Base-by-base conservation (phyloP, 108 stramenopile species). In the Fragilaria crotonensis region DNA sequence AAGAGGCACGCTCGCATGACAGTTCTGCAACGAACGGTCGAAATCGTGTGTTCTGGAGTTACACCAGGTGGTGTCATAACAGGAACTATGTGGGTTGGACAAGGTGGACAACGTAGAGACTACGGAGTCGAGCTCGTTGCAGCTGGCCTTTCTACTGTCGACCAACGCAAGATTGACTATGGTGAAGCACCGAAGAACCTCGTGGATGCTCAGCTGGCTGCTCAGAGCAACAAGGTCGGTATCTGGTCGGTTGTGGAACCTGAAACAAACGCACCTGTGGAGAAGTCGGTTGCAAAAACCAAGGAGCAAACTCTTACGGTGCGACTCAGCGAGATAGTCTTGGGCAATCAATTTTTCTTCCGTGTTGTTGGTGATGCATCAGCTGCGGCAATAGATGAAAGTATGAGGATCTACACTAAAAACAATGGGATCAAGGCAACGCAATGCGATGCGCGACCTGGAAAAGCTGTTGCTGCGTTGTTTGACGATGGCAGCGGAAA, bases 401-500 rank as follows among this genome's bases (percentile, higher is more conserved):
- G 87, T 54, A 93, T 95, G 89, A 90, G 85, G 58, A 59, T 75
- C 45, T 94, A 94, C 56, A 96, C 92, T 4, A 70, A 74, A 44
- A 77, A 69, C 33, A 82, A 94, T 68, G 93, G 93, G 58, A 83
- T 77, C 22, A 57, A 68, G 33, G 85, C 79, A 9, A 87, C 81
- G 48, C 92, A 87, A n/a, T 87, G 86, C 58, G 93, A 89, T 22
- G 54, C 73, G 23, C 89, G 87, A 52, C 63, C 75, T 45, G 88
- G 90, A 55, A 89, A 83, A 48, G 63, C 80, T 25, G 87, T 95
- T 54, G 96, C 96, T 27, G 96, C 96, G 4, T 76, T 97, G 41
- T 99, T 99, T 65, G 84, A 97, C 58, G 98, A 99, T 66, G 98
- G 96, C 18, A 61, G 68, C 18, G 90, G 92, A 30, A 85, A 77